These are phyloP conservation scores for Gleditsia sinensis DNA, from an alignment of 306 rosid genomes.

Conservation along the genomic window DNA sequence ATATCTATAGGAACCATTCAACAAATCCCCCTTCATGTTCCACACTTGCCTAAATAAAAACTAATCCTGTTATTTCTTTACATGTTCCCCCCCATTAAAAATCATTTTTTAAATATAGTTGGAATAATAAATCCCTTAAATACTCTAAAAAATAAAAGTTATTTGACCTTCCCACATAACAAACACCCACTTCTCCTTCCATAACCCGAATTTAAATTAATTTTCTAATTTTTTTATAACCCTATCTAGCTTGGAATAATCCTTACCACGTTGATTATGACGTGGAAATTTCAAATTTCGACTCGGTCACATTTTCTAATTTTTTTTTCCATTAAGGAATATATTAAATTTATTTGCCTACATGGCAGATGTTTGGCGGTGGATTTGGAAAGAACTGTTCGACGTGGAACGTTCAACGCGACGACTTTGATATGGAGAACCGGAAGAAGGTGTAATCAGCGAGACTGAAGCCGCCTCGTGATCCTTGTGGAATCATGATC, in stretches of 20 bases:
- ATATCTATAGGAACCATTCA: constrained; percentile 2
- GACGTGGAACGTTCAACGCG: background rate
- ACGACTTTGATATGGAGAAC: background rate
- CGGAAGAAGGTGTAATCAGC: background rate
- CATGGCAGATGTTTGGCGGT: background rate
- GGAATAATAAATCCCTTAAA: background rate
- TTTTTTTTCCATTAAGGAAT: background rate
- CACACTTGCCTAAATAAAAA: background rate
- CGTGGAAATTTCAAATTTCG: constrained; percentile 12
- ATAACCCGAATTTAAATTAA: background rate
- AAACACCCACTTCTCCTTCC: background rate
- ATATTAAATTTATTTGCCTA: background rate
- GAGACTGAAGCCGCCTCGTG: background rate
- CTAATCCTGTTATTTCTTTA: background rate
- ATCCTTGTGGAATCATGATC: background rate
- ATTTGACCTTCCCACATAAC: constrained; percentile 36
- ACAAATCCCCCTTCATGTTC: background rate
- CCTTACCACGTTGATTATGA: constrained; percentile 6
- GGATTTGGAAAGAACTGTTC: background rate
- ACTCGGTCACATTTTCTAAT: background rate
- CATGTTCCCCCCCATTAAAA: no score
- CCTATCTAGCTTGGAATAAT: background rate
- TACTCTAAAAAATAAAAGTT: constrained; percentile 32
- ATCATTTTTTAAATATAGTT: background rate
- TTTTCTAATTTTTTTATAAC: background rate